A percentile compares a stretch with the other conserved stretches of the same genome.
Evolutionary conservation across 176 grass and related monocot species (phyloP).

Genomic region (Otatea glauca): DNA sequence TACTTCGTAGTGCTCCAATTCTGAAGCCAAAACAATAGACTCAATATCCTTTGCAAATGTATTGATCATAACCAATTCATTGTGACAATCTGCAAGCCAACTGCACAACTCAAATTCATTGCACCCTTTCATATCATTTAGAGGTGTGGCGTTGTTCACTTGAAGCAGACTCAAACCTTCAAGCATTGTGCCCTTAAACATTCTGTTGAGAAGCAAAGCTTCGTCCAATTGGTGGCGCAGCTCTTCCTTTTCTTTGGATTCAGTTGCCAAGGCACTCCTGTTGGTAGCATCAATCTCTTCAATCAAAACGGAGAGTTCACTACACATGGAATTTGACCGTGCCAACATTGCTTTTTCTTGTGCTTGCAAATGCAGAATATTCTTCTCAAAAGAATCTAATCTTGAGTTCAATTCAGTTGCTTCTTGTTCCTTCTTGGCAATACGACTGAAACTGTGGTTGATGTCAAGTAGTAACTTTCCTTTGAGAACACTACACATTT

Average conservation of each 20-base stretch:
- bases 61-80: slow-evolving; percentile 48
- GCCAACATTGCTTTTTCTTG: slow-evolving; percentile 90
- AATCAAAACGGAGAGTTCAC: slow-evolving; percentile 67
- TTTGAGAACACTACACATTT: slow-evolving; percentile 84
- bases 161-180: slow-evolving; percentile 47
- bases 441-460: slow-evolving; percentile 73
- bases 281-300: slow-evolving; percentile 76
- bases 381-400: slow-evolving; percentile 76
- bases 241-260: slow-evolving; percentile 71
- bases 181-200: slow-evolving; percentile 52
- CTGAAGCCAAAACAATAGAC: slow-evolving; percentile 55
- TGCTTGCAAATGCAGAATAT: slow-evolving; percentile 77
- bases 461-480: slow-evolving; percentile 90
- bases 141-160: slow-evolving; percentile 16
- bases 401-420: slow-evolving; percentile 60
- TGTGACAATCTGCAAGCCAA: slow-evolving; percentile 45
- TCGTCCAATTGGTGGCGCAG: slow-evolving; percentile 54
- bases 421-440: slow-evolving; percentile 94
- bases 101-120: slow-evolving; percentile 55
- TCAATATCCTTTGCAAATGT: slow-evolving; percentile 62
- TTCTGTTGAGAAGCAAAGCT: slow-evolving; percentile 42
- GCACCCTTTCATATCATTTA: slow-evolving; percentile 32
- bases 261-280: slow-evolving; percentile 50
- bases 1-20: slow-evolving; percentile 49
- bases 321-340: slow-evolving; percentile 74